phyloP scores from a whole-genome alignment of 495 filamentous ascomycete genomes.

The Friedmanniomyces simplex region DNA sequence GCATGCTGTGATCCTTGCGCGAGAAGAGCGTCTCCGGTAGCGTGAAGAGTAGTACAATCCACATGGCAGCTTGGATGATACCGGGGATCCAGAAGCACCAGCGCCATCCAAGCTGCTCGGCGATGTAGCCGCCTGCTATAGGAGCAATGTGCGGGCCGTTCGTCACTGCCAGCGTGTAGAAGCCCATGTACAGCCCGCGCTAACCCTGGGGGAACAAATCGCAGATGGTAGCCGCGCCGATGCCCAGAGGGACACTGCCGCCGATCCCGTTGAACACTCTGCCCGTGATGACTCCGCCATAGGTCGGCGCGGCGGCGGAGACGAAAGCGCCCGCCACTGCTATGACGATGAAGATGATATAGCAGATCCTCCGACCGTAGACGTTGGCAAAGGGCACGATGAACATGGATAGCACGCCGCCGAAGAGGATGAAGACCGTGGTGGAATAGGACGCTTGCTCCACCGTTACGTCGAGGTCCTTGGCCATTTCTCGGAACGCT shows the following conservation, averaged over 20 bases:
- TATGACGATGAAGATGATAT: slow-evolving; percentile 28
- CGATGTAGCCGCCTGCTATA: slow-evolving; percentile 13
- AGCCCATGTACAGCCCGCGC: slow-evolving; percentile 24
- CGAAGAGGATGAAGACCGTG: slow-evolving; percentile 20
- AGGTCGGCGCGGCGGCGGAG: not conserved
- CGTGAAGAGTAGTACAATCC: slow-evolving; percentile 9
- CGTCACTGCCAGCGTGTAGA: slow-evolving; percentile 32
- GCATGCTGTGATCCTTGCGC: not conserved
- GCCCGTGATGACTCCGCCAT: slow-evolving; percentile 7
- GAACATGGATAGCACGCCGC: slow-evolving; percentile 27
- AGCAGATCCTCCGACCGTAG: slow-evolving; percentile 32
- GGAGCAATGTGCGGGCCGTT: slow-evolving; percentile 14
- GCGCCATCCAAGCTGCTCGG: slow-evolving; percentile 7
- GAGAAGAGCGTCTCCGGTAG: slow-evolving; percentile 13
- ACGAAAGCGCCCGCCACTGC: slow-evolving; percentile 18
- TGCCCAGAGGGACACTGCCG: slow-evolving; percentile 2
- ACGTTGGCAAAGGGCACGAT: slow-evolving; percentile 26
- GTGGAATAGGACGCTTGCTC: slow-evolving; percentile 21
- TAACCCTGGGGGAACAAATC: slow-evolving; percentile 5
- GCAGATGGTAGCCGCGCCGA: slow-evolving; percentile 17
- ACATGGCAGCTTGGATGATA: slow-evolving; percentile 7
- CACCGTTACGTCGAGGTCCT: slow-evolving; percentile 22
- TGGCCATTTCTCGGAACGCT: slow-evolving; percentile 23
- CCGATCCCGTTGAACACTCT: slow-evolving; percentile 12
- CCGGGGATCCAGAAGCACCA: slow-evolving; percentile 15